Conservation (phyloP, 441 rosid genomes). For the Codiaeum variegatum region DNA sequence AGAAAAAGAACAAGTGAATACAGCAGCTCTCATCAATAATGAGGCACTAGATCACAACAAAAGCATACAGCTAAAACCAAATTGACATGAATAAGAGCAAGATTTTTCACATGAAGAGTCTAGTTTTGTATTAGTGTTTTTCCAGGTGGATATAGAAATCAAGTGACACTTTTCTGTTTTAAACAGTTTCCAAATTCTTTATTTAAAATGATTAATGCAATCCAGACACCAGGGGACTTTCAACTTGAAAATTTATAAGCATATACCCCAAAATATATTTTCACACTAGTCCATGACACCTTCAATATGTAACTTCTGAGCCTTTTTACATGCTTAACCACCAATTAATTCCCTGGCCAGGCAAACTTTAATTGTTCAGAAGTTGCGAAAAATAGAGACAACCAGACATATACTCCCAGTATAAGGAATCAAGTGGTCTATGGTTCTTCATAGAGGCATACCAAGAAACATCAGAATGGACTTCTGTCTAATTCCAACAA, state of each 20-base stretch:
- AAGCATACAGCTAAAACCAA: slow-evolving; percentile 2
- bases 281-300: too few species aligned
- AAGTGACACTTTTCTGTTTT: background rate
- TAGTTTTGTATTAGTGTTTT: background rate
- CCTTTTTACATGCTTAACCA: background rate
- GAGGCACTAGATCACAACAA: slow-evolving; percentile 14
- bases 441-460: background rate
- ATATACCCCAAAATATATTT: background rate
- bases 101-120: background rate
- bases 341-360: background rate
- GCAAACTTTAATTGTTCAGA: background rate
- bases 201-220: background rate
- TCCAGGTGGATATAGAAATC: background rate
- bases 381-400: background rate
- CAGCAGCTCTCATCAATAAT: slow-evolving; percentile 7
- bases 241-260: background rate
- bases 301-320: background rate
- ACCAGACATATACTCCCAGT: background rate
- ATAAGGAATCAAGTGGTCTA: background rate
- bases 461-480: background rate
- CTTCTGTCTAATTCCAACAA: background rate
- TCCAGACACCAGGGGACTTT: background rate
- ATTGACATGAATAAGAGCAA: background rate
- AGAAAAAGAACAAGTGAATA: slow-evolving; percentile 19
- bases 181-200: background rate